Evolutionary conservation across 2,329 filamentous ascomycete species (phyloP).

Genomic region (Neodidymelliopsis sp.): DNA sequence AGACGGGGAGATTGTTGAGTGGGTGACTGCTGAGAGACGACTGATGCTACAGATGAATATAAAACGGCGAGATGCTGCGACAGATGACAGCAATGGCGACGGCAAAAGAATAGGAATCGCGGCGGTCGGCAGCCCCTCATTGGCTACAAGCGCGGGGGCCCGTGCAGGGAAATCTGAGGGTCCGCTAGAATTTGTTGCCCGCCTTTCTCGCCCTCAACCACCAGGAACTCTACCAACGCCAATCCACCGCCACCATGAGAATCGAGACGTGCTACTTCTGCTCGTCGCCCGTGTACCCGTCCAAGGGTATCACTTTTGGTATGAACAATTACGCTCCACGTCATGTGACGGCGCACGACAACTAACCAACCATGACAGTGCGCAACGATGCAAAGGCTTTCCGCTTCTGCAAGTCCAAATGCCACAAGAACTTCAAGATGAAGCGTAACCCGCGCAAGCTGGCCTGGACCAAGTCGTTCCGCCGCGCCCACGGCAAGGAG

Average conservation of each 20-base stretch:
- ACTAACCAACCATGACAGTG: conserved; percentile 22
- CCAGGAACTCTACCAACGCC: conserved; percentile 15
- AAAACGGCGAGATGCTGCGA: conserved; percentile 9
- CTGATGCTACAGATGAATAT: not conserved
- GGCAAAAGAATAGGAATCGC: conserved; percentile 28
- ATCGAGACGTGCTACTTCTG: conserved; percentile 70
- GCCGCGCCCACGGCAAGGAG: conserved; percentile 65
- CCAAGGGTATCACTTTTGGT: conserved; percentile 67
- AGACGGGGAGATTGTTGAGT: conserved; percentile 1
- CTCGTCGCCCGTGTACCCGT: conserved; percentile 63
- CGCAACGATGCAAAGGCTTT: conserved; percentile 67
- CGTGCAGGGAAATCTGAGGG: conserved; percentile 25
- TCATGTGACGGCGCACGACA: not conserved
- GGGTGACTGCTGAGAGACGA: not conserved
- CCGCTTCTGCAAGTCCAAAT: conserved; percentile 67
- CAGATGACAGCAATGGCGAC: conserved; percentile 10
- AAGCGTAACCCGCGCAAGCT: conserved; percentile 97
- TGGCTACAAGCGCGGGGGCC: conserved; percentile 10
- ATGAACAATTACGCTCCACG: conserved; percentile 53
- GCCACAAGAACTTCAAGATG: conserved; percentile 85
- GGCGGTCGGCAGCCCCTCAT: conserved; percentile 20
- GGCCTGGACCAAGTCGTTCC: conserved; percentile 70
- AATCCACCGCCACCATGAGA: conserved; percentile 38
- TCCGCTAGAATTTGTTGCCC: conserved; percentile 28
- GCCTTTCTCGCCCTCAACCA: conserved; percentile 17